These are phyloP conservation scores for Tieghemiomyces parasiticus DNA, from an alignment of 192 early-diverging fungal genomes.

Conservation along the genomic window DNA sequence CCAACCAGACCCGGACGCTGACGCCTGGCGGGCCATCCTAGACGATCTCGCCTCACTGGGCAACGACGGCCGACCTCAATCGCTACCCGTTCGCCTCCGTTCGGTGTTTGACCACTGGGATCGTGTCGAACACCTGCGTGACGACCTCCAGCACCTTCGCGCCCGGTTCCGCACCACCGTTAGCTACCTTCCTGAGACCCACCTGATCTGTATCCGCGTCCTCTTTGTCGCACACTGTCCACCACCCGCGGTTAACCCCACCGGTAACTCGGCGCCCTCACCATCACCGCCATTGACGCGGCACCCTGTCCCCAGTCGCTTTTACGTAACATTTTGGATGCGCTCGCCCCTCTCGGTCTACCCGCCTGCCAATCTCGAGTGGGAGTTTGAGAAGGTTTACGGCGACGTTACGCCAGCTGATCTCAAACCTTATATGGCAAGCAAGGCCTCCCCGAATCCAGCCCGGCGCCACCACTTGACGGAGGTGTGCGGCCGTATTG, in stretches of 20 bases:
- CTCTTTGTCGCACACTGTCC: no score
- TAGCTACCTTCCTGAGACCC: neutral
- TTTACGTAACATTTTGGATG: constrained; percentile 8
- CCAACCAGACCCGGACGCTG: neutral
- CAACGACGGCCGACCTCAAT: neutral
- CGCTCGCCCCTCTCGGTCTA: neutral
- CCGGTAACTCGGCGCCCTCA: no score
- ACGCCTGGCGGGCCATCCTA: neutral
- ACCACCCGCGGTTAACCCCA: no score
- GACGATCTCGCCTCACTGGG: neutral
- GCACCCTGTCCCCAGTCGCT: neutral
- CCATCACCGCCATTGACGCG: no score
- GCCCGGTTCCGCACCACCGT: neutral
- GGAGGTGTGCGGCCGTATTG: neutral
- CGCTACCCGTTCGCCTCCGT: neutral
- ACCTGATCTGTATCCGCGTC: neutral
- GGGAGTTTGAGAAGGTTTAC: constrained; percentile 6
- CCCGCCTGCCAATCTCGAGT: constrained; percentile 3
- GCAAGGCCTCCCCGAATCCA: neutral
- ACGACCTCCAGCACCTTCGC: neutral
- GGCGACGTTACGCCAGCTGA: neutral
- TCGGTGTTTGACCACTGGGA: neutral
- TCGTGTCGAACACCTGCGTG: neutral
- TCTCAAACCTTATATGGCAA: neutral
- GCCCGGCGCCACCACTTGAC: neutral